Base-by-base conservation (phyloP, 1,139 yeast species). In the Pichia terricola region DNA sequence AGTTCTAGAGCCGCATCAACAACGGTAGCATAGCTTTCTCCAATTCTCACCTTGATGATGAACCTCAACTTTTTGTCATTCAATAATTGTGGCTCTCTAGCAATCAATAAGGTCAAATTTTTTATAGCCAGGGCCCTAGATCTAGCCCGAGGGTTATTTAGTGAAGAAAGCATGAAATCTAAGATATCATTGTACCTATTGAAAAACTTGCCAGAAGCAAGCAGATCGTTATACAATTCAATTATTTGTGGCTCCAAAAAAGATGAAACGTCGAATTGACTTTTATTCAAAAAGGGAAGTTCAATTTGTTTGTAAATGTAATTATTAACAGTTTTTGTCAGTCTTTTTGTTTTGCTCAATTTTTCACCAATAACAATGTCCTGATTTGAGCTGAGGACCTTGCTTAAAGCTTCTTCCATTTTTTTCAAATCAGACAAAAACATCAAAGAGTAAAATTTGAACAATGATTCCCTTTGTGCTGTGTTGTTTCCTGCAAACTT, bases 1-100 rank as follows among this genome's bases (percentile, higher is more conserved):
- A 87, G 67, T 39, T 85, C 94, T 28, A 86, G 64, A 2, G 80
- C 79, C 0, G 94, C 85, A 56, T 82, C 89, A 48, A 88, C 70
- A 0, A 86, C 91, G 44, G 80, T 71, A 0, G 94, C 77, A 1
- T 89, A 82, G 1, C 69, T 57, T 51, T 84, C 91, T 5, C 58
- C 62, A 35, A 86, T 62, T 41, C 79, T 64, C 8, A 62, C 65
- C 1, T 78, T 66, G 4, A 86, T 65, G 0, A 82, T 69, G 7
- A 64, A 65, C 50, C 73, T 79, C 4, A 85, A 72, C 27, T 65
- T 63, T 0, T 76, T 70, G 1, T 73, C 63, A 1, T 69, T 59
- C 37, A 84, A 60, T 33, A 84, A 61, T 0, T 63, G 53, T 1
- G 77, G 69, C 43, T 81, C 81, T 32, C 67, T 67, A n/a, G 69